Evolutionary conservation across 1,284 basidiomycete species (phyloP), one percentile per base, ranked within the genome.

Genomic region (Tylopilus sp.): DNA sequence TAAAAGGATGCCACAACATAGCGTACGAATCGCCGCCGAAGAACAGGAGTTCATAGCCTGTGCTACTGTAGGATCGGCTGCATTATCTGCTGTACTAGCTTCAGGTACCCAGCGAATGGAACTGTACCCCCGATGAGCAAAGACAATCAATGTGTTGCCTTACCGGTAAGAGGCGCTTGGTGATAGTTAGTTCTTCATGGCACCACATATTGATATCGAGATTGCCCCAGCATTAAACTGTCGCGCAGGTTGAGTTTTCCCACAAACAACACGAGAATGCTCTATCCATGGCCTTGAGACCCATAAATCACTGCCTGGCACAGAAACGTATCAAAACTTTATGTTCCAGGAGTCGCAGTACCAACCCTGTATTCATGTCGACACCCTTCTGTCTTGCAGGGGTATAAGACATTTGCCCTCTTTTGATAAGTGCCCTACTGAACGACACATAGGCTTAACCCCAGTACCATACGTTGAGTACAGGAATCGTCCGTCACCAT

Each of bases 311-410:
- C 21, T 25, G 7, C 38, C 49, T 26, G 42, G 36, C 2, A 21
- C 49, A 5, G 58, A 53, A 34, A 51, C 40, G 45, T 64, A 64
- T 41, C 57, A 58, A 36, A 64, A 56, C 35, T 58, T 66, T 15
- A 56, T 49, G 10, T 51, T 55, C 34, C 34, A 44, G 19, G 31
- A 60, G 30, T 50, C 40, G 3, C 46, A 51, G 30, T 54, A 63
- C 34, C 18, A 56, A 36, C 44, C 43, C 2, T 29, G 52, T 60
- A 40, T 65, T 61, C 41, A 52, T 44, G 13, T 48, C 53, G 49
- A 53, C 46, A 13, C 54, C 58, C 26, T 46, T 62, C 11, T 62
- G 46, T 36, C 46, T 64, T 6, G 47, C 51, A 19, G 55, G 55
- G 41, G 49, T 52, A 45, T 21, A 52, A 6, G 16, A 36, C 5